Base-by-base conservation (phyloP, 164 flowering plant species). In the Saururus chinensis region DNA sequence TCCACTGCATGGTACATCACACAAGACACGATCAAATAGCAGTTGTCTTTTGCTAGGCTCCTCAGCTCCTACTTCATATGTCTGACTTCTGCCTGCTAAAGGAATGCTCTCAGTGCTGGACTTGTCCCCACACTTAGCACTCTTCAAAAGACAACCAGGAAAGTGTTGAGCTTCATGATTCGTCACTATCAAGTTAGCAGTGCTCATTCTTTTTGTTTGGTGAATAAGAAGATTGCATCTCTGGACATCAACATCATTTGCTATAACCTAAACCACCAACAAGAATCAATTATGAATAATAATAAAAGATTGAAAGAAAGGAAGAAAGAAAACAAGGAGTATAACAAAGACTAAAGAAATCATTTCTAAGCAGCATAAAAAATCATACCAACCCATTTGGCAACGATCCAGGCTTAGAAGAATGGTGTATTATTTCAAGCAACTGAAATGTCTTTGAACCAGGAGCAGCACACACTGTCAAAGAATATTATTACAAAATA, bases 391-490 rank as follows among this genome's bases (percentile, higher is more conserved):
- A 75, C 80, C 99, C 99, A 70, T 73, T 62, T 63, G 99, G 99
- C 60, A 95, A 74, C 12, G 69, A 62, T 70, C 87, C 93, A 61
- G 88, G 72, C 63, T 75, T 73, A 37, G 75, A 61, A 59, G 90
- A 76, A 55, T 78, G 84, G 71, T 95, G 84, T 55, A 95, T 87
- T 57, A 87, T 90, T 84, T 95, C 99, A 52, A 95, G 89, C 65
- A 95, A 74, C 68, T 95, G 99, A 76, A 88, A 95, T 58, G 99
- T 95, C 79, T 95, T 95, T 53, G 99, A 95, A 56, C 99, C 99
- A 4, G 99, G 99, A 60, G 99, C 99, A 41, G 99, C 99, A 80
- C 99, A 95, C 99, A 95, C 99, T 95, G 82, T 76, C 81, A n/a
- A 24, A 24, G 14, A 45, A 45, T 9, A 45, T 45, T 12, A 12